These are phyloP conservation scores for Neoboletus brunneissimus DNA, from an alignment of 768 basidiomycete species.

Conservation along the genomic window DNA sequence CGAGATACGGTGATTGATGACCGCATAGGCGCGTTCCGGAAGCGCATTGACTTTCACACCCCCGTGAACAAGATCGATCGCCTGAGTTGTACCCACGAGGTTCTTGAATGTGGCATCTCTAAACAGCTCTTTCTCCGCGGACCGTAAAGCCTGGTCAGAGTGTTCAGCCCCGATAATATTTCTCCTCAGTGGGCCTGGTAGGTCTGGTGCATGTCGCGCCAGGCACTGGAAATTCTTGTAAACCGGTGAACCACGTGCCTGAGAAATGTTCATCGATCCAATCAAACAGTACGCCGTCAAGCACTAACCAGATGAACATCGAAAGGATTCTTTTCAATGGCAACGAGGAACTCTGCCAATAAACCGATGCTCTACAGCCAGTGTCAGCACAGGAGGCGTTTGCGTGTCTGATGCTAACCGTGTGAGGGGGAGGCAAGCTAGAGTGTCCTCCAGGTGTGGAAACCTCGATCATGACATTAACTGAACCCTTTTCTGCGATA, in stretches of 20 bases:
- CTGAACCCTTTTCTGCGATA: constrained; percentile 71
- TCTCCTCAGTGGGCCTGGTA: constrained; percentile 47
- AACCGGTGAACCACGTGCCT: constrained; percentile 56
- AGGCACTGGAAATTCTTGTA: constrained; percentile 64
- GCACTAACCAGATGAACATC: constrained; percentile 46
- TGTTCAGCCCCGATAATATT: constrained; percentile 45
- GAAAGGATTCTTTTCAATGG: constrained; percentile 66
- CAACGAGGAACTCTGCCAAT: constrained; percentile 64
- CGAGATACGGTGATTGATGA: constrained; percentile 73
- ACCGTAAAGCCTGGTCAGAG: constrained; percentile 50
- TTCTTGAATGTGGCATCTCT: constrained; percentile 41
- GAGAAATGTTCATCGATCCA: background rate
- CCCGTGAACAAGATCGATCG: constrained; percentile 66
- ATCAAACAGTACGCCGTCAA: background rate
- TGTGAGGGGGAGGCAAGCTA: constrained; percentile 78
- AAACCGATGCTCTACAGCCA: constrained; percentile 74
- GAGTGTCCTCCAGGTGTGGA: constrained; percentile 80
- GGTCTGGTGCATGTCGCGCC: constrained; percentile 55
- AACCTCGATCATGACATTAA: constrained; percentile 64
- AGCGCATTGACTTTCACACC: constrained; percentile 77
- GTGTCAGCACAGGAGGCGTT: constrained; percentile 8
- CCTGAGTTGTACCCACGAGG: constrained; percentile 70
- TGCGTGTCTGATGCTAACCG: constrained; percentile 40
- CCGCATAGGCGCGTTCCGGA: constrained; percentile 66
- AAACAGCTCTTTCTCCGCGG: constrained; percentile 48